A percentile compares a stretch with the other conserved stretches of the same genome.
These are phyloP conservation scores for Byssoonygena ceratinophila DNA, from an alignment of 2,329 filamentous ascomycete species.

Conservation along the genomic window DNA sequence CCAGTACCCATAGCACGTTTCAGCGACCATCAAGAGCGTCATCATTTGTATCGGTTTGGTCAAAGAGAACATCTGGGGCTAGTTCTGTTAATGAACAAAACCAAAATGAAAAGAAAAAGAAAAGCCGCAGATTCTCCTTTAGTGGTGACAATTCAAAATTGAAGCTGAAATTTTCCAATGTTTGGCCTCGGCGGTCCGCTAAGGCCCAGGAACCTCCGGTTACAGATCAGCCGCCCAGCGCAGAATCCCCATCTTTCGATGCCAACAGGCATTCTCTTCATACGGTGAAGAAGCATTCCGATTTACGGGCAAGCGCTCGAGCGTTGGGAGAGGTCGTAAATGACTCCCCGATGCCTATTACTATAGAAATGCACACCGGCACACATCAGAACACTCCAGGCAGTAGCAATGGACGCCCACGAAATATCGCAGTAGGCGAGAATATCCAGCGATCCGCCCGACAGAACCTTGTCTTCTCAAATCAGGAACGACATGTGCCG, in stretches of 20 bases:
- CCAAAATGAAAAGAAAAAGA: conserved; percentile 7
- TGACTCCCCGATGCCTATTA: neutral
- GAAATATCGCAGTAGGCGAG: neutral
- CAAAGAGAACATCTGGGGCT: conserved; percentile 14
- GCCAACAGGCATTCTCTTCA: conserved; percentile 13
- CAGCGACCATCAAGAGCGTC: conserved; percentile 14
- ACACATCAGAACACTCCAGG: neutral
- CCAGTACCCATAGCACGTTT: conserved; percentile 13
- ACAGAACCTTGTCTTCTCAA: neutral
- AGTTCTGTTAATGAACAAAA: conserved; percentile 14
- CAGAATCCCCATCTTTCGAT: neutral
- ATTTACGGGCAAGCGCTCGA: conserved; percentile 16
- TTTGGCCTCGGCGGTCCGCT: conserved; percentile 8
- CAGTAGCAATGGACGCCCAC: neutral
- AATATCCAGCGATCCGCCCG: neutral
- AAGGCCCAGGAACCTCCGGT: neutral
- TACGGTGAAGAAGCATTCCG: conserved; percentile 14
- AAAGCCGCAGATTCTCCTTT: conserved; percentile 7
- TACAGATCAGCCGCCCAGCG: neutral
- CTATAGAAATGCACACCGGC: neutral
- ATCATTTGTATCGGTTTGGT: conserved; percentile 16
- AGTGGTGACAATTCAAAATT: conserved; percentile 3
- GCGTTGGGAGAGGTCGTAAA: neutral
- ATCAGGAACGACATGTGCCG: neutral
- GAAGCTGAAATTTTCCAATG: conserved; percentile 11